A percentile compares a stretch with the other conserved stretches of the same genome.
phyloP scores from a whole-genome alignment of 2,329 filamentous ascomycete genomes.

The Colletotrichum ledebouriae region DNA sequence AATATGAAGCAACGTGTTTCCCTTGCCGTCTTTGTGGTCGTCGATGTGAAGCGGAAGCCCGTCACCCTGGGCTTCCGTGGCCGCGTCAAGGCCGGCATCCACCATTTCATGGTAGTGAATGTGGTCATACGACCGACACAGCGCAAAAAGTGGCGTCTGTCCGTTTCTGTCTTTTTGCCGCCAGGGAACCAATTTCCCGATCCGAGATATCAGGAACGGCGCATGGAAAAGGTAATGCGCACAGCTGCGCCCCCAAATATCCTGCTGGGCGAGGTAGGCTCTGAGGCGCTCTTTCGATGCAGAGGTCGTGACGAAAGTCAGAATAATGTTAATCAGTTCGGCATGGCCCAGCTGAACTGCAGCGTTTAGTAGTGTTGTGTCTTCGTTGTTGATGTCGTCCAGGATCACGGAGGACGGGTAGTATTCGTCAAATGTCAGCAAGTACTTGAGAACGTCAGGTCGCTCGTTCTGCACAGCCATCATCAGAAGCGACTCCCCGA shows the following conservation, averaged over 20 bases:
- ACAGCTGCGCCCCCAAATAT: constrained; percentile 87
- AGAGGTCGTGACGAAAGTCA: constrained; percentile 76
- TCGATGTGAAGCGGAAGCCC: constrained; percentile 87
- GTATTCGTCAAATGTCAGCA: constrained; percentile 82
- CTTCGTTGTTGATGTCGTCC: constrained; percentile 89
- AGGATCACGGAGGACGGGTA: constrained; percentile 80
- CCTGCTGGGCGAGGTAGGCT: constrained; percentile 80
- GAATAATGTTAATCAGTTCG: constrained; percentile 80
- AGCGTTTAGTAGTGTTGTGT: constrained; percentile 89
- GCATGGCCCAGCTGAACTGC: constrained; percentile 87
- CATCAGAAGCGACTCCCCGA: constrained; percentile 89
- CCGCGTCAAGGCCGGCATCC: constrained; percentile 80
- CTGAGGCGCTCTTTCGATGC: constrained; percentile 68
- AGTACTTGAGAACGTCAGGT: constrained; percentile 79
- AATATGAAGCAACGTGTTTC: constrained; percentile 96
- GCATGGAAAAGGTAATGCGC: constrained; percentile 98
- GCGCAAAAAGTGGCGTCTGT: constrained; percentile 95
- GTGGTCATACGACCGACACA: constrained; percentile 96
- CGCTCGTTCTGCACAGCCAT: constrained; percentile 84
- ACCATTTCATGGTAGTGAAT: constrained; percentile 90
- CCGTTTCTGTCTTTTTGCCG: constrained; percentile 93
- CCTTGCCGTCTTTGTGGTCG: constrained; percentile 91
- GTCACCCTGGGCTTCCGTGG: constrained; percentile 81
- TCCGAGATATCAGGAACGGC: constrained; percentile 80
- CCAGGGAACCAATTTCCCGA: constrained; percentile 88